These are phyloP conservation scores for Luzula sylvatica DNA, from an alignment of 176 grass and related monocot species.

Conservation along the genomic window DNA sequence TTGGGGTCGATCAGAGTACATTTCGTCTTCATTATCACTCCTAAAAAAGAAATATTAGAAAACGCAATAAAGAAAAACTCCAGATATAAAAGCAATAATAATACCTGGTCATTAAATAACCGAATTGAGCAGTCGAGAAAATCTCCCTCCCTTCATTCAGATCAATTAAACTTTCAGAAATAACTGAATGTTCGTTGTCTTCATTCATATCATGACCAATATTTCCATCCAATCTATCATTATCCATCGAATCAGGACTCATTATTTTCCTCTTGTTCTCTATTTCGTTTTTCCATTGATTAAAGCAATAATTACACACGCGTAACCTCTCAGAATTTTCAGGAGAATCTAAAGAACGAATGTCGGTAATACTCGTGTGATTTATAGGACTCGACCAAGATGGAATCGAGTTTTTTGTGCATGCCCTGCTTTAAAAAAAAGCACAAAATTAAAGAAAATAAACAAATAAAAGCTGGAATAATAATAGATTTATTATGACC, in stretches of 20 bases:
- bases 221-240: neutral
- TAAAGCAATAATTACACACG: constrained; percentile 82
- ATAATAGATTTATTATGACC: constrained; percentile 8
- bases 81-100: neutral
- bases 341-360: constrained; percentile 20
- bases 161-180: constrained; percentile 39
- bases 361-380: too few species aligned
- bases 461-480: too few species aligned
- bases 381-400: constrained; percentile 12
- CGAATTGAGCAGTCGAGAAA: constrained; percentile 43
- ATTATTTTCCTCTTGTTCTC: neutral
- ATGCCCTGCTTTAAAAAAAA: constrained; percentile 89
- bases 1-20: constrained; percentile 20
- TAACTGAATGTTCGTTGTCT: constrained; percentile 28
- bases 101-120: constrained; percentile 67
- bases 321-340: constrained; percentile 52
- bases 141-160: constrained; percentile 45
- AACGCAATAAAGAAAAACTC: neutral
- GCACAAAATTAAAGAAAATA: too few species aligned
- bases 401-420: constrained; percentile 64
- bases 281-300: constrained; percentile 67
- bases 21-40: constrained; percentile 72
- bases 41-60: constrained; percentile 28
- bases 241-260: neutral
- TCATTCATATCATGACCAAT: too few species aligned